A percentile compares a stretch with the other conserved stretches of the same genome.
phyloP scores from a whole-genome alignment of 768 basidiomycete genomes.

The Pholiota microspora region DNA sequence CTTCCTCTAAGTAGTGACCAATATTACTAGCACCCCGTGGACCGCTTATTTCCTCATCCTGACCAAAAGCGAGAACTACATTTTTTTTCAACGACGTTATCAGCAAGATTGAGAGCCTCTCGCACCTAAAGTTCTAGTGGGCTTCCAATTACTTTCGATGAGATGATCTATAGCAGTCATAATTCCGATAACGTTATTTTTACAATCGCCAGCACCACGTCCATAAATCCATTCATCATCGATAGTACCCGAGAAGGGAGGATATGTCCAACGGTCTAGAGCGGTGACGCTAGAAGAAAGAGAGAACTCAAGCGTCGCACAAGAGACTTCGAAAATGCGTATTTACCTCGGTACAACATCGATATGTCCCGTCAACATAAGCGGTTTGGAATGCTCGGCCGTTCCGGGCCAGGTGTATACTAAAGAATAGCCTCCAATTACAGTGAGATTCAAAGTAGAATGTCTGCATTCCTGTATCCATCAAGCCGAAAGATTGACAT shows the following conservation, averaged over 20 bases:
- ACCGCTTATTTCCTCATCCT: slow-evolving; percentile 33
- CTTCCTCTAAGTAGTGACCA: slow-evolving; percentile 18
- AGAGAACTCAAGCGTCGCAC: background rate
- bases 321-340: too few species aligned
- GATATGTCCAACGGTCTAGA: slow-evolving; percentile 27
- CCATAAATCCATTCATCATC: slow-evolving; percentile 29
- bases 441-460: slow-evolving; percentile 14
- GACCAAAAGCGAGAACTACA: slow-evolving; percentile 29
- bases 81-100: background rate
- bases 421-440: slow-evolving; percentile 25
- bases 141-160: slow-evolving; percentile 21
- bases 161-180: slow-evolving; percentile 30
- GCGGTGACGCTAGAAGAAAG: slow-evolving; percentile 21
- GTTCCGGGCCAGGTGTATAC: slow-evolving; percentile 24
- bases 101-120: slow-evolving; percentile 1
- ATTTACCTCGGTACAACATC: slow-evolving; percentile 27
- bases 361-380: slow-evolving; percentile 29
- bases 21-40: slow-evolving; percentile 27
- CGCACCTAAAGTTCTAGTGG: slow-evolving; percentile 25
- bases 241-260: slow-evolving; percentile 26
- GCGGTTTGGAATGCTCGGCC: slow-evolving; percentile 19
- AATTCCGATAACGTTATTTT: slow-evolving; percentile 30
- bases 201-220: slow-evolving; percentile 28
- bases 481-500: background rate
- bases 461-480: slow-evolving; percentile 15